phyloP scores from a whole-genome alignment of 768 basidiomycete species.

The Megacollybia marginata region DNA sequence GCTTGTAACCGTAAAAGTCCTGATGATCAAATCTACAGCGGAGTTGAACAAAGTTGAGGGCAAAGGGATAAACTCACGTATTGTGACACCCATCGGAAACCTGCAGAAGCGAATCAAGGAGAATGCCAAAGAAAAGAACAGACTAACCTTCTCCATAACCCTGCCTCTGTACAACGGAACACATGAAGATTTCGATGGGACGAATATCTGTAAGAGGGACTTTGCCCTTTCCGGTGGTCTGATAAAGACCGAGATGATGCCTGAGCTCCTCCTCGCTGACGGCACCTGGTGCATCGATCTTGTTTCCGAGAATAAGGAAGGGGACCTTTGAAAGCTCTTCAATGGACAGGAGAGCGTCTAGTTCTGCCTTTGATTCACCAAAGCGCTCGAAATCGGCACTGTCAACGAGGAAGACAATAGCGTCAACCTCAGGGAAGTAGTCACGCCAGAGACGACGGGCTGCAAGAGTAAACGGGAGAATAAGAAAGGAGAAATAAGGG shows the following conservation, averaged over 20 bases:
- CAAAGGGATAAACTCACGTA: slow-evolving; percentile 52
- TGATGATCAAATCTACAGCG: no score
- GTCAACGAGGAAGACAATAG: slow-evolving; percentile 97
- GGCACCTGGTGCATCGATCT: slow-evolving; percentile 97
- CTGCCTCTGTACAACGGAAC: slow-evolving; percentile 97
- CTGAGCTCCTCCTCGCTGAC: slow-evolving; percentile 97
- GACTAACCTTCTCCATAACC: slow-evolving; percentile 90
- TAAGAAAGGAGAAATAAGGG: neutral
- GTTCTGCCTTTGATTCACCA: slow-evolving; percentile 92
- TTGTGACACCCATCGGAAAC: slow-evolving; percentile 96
- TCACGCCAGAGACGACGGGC: slow-evolving; percentile 99
- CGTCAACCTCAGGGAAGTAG: slow-evolving; percentile 99
- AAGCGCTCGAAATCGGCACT: slow-evolving; percentile 96
- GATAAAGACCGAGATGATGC: slow-evolving; percentile 90
- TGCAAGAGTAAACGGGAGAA: slow-evolving; percentile 12
- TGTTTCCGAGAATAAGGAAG: slow-evolving; percentile 97
- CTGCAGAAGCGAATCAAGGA: slow-evolving; percentile 25
- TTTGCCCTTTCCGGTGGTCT: slow-evolving; percentile 99
- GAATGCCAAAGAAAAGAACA: neutral
- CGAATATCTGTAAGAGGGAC: slow-evolving; percentile 94
- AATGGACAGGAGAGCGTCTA: slow-evolving; percentile 92
- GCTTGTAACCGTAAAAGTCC: no score
- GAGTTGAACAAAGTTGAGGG: no score
- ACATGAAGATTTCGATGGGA: slow-evolving; percentile 99
- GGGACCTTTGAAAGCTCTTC: slow-evolving; percentile 95